Evolutionary conservation across 768 basidiomycete genomes (phyloP), one percentile per base, ranked within the genome.

Genomic region (Sarcomyxa edulis): DNA sequence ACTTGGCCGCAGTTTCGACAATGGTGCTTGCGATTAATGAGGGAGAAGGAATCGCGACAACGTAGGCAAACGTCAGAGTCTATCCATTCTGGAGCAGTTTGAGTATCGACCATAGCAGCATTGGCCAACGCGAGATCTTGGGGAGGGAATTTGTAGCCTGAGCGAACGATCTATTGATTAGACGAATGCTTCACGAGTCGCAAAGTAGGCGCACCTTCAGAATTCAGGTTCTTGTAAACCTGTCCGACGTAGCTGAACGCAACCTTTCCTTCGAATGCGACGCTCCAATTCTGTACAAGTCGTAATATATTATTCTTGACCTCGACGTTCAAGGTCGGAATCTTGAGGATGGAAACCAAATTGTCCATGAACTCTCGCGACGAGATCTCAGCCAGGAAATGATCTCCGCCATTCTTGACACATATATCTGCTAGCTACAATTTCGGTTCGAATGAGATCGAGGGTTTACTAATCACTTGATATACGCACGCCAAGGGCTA

Each of bases 1-100:
- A 98, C 92, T 55, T 85, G 83, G 6, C 96, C 96, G 61, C 96
- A 99, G 58, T 97, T 97, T 10, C 96, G 80, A 56, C 96, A 99
- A 53, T 99, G 96, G 52, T 99, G 96, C 56, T 97, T 97, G 35
- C 96, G 77, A 56, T 98, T 98, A 21, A 93, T 96, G 56, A 97
- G 93, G 1, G 82, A 78, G 60, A 99, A 99, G 0, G 89, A 58
- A 0, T 86, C 82, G 12, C 96, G 78, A 59, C 96, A 99, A 14
- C 92, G 80, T 42, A 95, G 76, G 58, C 96, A 99, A 11, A 93
- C 78, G 32, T 96, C 91, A 0, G 92, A 92, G 56, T 98, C 95
- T 30, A 91, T 85, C 96, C 96, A 99, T 55, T 95, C 89, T 2
- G 96, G 96, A 0, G 96, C 88, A 0, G 84, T 89, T 50, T 84